Evolutionary conservation across 495 filamentous ascomycete species (phyloP).

Genomic region (Xylaria nigripes): DNA sequence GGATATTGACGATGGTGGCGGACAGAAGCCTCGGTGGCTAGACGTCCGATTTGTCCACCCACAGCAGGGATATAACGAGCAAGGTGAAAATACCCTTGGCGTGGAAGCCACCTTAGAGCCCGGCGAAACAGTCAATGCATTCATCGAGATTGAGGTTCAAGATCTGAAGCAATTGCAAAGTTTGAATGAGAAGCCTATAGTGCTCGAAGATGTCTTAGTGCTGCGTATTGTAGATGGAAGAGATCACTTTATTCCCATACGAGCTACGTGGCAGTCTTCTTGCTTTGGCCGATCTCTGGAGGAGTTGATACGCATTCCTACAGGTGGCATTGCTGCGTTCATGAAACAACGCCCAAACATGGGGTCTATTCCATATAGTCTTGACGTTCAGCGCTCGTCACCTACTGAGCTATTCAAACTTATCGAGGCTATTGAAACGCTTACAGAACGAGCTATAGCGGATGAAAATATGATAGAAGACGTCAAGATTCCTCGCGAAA

Average conservation of each 20-base stretch:
- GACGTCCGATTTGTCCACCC: constrained; percentile 50
- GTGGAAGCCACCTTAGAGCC: constrained; percentile 60
- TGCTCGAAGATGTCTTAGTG: constrained; percentile 79
- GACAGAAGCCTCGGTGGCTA: constrained; percentile 52
- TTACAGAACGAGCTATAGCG: constrained; percentile 66
- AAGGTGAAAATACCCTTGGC: constrained; percentile 27
- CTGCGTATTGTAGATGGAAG: constrained; percentile 77
- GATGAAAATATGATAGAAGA: constrained; percentile 75
- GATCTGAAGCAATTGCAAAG: constrained; percentile 53
- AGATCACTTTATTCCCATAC: constrained; percentile 84
- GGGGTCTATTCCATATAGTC: constrained; percentile 37
- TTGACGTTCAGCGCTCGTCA: constrained; percentile 40
- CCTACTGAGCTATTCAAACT: constrained; percentile 82
- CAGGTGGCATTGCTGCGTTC: constrained; percentile 57
- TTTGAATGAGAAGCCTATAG: constrained; percentile 59
- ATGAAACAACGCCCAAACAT: constrained; percentile 19
- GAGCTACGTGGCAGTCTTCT: constrained; percentile 68
- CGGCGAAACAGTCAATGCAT: constrained; percentile 68
- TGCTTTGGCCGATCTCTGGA: constrained; percentile 77
- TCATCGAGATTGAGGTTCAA: constrained; percentile 55
- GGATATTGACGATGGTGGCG: constrained; percentile 34
- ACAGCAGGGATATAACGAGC: constrained; percentile 4
- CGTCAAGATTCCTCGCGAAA: constrained; percentile 47
- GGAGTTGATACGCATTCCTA: constrained; percentile 75
- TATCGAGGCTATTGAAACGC: constrained; percentile 70